Evolutionary conservation across 2,329 filamentous ascomycete genomes (phyloP), one percentile per base, ranked within the genome.

Genomic region (Colletotrichum eremochloae): DNA sequence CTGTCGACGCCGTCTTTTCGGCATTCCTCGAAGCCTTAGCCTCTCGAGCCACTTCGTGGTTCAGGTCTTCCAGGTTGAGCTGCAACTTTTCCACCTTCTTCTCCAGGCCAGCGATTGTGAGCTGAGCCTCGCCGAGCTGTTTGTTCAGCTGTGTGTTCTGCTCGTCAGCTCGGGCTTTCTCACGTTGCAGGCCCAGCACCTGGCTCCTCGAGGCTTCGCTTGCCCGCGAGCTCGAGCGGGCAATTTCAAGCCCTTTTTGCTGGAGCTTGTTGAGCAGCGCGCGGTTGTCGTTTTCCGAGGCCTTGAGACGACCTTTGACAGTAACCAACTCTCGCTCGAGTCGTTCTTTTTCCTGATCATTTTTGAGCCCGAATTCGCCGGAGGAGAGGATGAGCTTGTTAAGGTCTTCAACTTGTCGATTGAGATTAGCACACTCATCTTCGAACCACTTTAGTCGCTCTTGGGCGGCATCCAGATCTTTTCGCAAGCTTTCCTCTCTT

Each of bases 231-330:
- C 90, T 94, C 0, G 96, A 96, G 57, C 96, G 90, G 52, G 96
- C 96, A 80, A 99, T 97, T 79, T 99, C 96, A 8, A 99, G 88
- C 40, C 97, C 96, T 85, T 98, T 98, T 78, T 98, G 96, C 78
- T 98, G 96, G 24, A 99, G 88, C 82, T 98, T 98, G 84, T 98
- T 98, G 75, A 98, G 88, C n/a, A 99, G 86, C 6, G 95, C 92
- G 63, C 94, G 92, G 78, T 98, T 98, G 82, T 98, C 96, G 77
- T 98, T 98, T 80, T 99, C 96, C 0, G 96, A 98, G 33, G 96
- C 96, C 9, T 92, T 89, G 52, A 99, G 86, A 31, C 96, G 92
- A 72, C 95, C 95, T 81, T 96, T 97, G 76, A 98, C 90, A 1
- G 96, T 98, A 31, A 94, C 92, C 8, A 98, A 87, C 80, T 99